Evolutionary conservation across 495 filamentous ascomycete species (phyloP).

Genomic region (Lentithecium fluviatile): DNA sequence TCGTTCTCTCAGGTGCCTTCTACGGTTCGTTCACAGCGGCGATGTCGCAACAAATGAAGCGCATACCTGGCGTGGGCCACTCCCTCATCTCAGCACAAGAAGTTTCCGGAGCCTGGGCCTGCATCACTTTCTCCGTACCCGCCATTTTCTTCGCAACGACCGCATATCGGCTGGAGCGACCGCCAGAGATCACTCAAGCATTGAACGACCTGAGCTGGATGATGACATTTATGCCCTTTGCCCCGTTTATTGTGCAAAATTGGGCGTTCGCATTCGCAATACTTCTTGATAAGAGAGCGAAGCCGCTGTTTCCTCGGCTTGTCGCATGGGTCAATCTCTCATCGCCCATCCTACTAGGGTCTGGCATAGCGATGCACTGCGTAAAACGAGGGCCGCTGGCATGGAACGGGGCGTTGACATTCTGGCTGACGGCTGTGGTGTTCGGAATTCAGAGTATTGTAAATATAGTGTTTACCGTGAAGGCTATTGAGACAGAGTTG

Average conservation of each 20-base stretch:
- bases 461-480: not conserved
- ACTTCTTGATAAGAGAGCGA: not conserved
- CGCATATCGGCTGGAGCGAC: constrained; percentile 1
- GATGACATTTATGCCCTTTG: not conserved
- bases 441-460: not conserved
- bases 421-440: not conserved
- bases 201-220: constrained; percentile 3
- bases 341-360: not conserved
- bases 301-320: not conserved
- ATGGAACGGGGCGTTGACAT: constrained; percentile 3
- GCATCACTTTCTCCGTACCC: not conserved
- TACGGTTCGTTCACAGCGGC: not conserved
- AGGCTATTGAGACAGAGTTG: not conserved
- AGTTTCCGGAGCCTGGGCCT: not conserved
- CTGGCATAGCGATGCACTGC: not conserved
- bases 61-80: constrained; percentile 5
- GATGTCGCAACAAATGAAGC: constrained; percentile 6
- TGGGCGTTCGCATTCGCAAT: not conserved
- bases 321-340: constrained; percentile 1
- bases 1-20: not conserved
- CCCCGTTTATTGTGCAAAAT: not conserved
- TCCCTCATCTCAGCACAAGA: not conserved
- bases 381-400: not conserved
- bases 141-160: constrained; percentile 8
- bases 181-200: constrained; percentile 7